Percentiles rank a stretch among this genome's conserved stretches.
Evolutionary conservation across 495 filamentous ascomycete species (phyloP).

Genomic region (Endocarpon pusillum): DNA sequence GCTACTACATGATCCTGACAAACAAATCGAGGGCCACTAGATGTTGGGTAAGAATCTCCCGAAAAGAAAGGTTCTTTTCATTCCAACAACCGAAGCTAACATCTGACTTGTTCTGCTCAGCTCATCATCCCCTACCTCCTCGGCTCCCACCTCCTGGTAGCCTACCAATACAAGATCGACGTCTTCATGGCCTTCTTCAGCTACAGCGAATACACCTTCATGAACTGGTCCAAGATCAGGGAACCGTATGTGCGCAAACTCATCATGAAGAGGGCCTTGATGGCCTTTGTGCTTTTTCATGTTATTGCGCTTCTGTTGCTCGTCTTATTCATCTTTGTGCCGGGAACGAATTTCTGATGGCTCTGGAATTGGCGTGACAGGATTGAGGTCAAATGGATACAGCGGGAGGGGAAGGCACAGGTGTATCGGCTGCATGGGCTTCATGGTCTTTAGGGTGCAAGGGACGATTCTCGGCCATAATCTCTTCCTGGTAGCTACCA

Average conservation of each 20-base stretch:
- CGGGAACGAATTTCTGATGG: constrained; percentile 72
- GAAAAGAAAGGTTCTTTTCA: constrained; percentile 6
- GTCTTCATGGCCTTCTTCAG: constrained; percentile 79
- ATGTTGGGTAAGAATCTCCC: constrained; percentile 54
- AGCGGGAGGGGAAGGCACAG: too few relatives aligned
- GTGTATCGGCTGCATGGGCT: too few relatives aligned
- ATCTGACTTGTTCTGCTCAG: too few relatives aligned
- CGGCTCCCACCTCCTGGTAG: constrained; percentile 70
- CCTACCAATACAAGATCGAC: constrained; percentile 88
- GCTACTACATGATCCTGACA: constrained; percentile 82
- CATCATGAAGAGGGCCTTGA: constrained; percentile 60
- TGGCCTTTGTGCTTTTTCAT: constrained; percentile 54
- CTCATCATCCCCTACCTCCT: constrained; percentile 86
- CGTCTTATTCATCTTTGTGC: constrained; percentile 80
- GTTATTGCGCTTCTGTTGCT: constrained; percentile 60
- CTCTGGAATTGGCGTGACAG: too few relatives aligned
- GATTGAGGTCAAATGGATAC: too few relatives aligned
- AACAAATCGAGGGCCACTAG: constrained; percentile 55
- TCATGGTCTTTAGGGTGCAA: too few relatives aligned
- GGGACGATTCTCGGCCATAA: too few relatives aligned
- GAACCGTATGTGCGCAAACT: constrained; percentile 81
- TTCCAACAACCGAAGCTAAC: constrained; percentile 1
- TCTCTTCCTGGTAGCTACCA: too few relatives aligned
- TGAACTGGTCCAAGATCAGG: constrained; percentile 67
- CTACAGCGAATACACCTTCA: constrained; percentile 86